phyloP scores from a whole-genome alignment of 192 early-diverging fungal genomes.

The Dimargaris xerosporica region DNA sequence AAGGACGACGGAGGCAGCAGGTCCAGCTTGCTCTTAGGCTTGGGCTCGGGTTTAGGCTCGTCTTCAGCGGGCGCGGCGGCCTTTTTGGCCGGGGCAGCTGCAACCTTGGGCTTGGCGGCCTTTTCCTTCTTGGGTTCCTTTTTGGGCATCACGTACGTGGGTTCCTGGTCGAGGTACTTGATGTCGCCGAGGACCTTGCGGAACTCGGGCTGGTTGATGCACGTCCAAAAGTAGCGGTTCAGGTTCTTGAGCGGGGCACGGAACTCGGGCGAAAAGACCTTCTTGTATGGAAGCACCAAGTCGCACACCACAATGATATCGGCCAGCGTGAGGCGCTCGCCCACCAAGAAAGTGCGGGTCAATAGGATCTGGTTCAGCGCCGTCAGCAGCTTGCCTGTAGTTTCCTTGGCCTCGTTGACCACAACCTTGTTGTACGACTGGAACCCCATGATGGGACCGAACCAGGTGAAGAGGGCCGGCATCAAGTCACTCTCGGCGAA shows the following conservation, averaged over 20 bases:
- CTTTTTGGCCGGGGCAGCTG: constrained; percentile 34
- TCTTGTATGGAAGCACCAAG: constrained; percentile 29
- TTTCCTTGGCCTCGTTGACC: constrained; percentile 55
- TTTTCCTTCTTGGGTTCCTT: constrained; percentile 41
- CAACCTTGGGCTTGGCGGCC: constrained; percentile 30
- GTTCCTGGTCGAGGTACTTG: constrained; percentile 41
- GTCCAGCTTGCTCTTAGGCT: constrained; percentile 84
- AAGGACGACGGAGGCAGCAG: constrained; percentile 69
- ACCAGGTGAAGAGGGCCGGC: constrained; percentile 23
- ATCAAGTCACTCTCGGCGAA: constrained; percentile 39
- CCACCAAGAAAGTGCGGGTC: constrained; percentile 84
- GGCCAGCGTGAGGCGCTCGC: constrained; percentile 81
- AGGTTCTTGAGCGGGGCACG: constrained; percentile 76
- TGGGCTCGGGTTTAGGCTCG: constrained; percentile 53
- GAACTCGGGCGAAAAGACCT: constrained; percentile 57
- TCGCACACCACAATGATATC: constrained; percentile 56
- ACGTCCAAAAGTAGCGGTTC: constrained; percentile 84
- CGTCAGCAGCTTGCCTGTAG: constrained; percentile 40
- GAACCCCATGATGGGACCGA: constrained; percentile 32
- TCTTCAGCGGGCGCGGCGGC: constrained; percentile 45
- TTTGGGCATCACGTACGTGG: constrained; percentile 31
- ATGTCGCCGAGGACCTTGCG: constrained; percentile 65
- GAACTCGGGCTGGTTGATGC: constrained; percentile 70
- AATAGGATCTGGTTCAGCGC: constrained; percentile 66
- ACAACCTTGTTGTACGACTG: constrained; percentile 34